Conservation (phyloP, 2,329 filamentous ascomycete species). For the Colletotrichum aenigma region DNA sequence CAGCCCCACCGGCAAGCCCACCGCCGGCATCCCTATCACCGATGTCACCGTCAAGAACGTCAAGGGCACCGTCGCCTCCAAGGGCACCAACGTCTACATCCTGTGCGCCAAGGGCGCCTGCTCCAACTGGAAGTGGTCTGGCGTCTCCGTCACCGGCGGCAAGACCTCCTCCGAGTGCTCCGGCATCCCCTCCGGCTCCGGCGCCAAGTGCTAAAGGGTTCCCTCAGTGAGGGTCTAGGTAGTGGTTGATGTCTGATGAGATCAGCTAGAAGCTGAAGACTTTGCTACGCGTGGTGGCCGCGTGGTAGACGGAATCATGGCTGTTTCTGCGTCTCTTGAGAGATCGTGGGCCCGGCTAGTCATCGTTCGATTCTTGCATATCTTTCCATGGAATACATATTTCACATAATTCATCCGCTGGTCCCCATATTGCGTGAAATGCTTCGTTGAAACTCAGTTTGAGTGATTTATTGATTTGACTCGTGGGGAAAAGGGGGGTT, state of each 20-base stretch:
- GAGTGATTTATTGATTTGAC: neutral
- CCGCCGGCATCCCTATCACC: conserved; percentile 56
- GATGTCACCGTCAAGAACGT: conserved; percentile 48
- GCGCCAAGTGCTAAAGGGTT: conserved; percentile 12
- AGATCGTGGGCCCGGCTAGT: neutral
- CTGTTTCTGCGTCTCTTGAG: neutral
- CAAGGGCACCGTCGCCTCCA: conserved; percentile 43
- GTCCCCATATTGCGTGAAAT: neutral
- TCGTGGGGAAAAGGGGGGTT: neutral
- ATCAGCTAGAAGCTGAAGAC: neutral
- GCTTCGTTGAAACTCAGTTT: neutral
- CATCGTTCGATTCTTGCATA: conserved; percentile 9
- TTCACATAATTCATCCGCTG: neutral
- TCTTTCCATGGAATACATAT: neutral
- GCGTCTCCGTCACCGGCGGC: conserved; percentile 55
- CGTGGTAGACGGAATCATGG: neutral
- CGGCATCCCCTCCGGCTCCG: conserved; percentile 26
- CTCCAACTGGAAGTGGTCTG: conserved; percentile 57
- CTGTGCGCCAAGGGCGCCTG: conserved; percentile 57
- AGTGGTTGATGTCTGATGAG: neutral
- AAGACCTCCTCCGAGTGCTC: conserved; percentile 35
- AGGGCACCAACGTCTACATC: conserved; percentile 51
- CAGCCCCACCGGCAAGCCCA: conserved; percentile 45
- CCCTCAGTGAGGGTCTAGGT: neutral
- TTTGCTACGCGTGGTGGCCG: neutral